Base-by-base conservation (phyloP, 441 rosid genomes). In the Pelargonium cotyledonis region DNA sequence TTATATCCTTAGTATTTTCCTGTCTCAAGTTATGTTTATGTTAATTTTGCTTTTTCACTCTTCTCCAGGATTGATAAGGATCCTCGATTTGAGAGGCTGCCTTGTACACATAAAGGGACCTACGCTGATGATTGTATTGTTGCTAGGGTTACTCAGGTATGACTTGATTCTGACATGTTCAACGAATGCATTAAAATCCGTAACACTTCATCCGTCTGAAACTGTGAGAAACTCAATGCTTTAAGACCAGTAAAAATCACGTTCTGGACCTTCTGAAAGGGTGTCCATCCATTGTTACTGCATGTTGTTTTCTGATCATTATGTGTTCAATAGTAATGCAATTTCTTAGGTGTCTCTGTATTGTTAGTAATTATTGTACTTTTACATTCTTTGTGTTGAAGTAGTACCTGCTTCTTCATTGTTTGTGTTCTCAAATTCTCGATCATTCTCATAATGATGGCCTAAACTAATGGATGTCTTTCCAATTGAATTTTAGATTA, bases 51-150 rank as follows among this genome's bases (percentile, higher is more conserved):
- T 57, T 18, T 57, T 10, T 19, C 15, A 31, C 38, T 57, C 29
- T 57, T 57, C 26, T 57, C 26, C 70, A 95, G 99, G 83, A 95
- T 95, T 79, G 98, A 96, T 1, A 90, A 95, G 81, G 97, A 95
- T 82, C 97, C 99, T 15, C 88, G 93, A 64, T 95, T 90, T 63
- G 98, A 91, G 71, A 90, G 97, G 71, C 67, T 95, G 40, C 92
- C 97, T 8, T 95, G 99, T 77, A 67, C 80, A 73, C 99, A 95
- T 77, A 88, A 87, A 80, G 99, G 98, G 19, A 92, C 96, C 12
- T 95, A 92, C 80, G 99, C 98, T 64, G 96, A 92, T 87, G 99
- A 95, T 80, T 95, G 99, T 69, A 80, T 95, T 67, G 97, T 91
- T 31, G 88, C 85, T 57, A 85, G 97, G 81, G 97, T 92, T 72